Percentiles rank a stretch among this genome's conserved stretches.
These are phyloP conservation scores for Saccharomycopsis lassenensis DNA, from an alignment of 805 yeast species.

Conservation along the genomic window DNA sequence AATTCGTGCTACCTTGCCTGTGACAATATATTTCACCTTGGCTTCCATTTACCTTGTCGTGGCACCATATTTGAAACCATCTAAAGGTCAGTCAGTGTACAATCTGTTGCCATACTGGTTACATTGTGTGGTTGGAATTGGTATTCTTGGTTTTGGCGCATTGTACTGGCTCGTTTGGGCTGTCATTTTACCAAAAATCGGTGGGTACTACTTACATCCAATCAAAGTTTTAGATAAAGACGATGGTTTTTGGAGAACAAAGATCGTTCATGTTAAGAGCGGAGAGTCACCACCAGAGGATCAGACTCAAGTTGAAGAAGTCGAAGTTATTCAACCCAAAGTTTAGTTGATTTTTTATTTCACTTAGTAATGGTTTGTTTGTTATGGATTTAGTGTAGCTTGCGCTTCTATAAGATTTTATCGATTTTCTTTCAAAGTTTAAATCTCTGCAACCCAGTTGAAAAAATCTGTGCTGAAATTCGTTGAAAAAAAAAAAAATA, in stretches of 20 bases:
- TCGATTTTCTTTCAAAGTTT: too few species aligned
- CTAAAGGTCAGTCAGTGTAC: constrained; percentile 56
- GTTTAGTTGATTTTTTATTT: too few species aligned
- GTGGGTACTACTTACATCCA: constrained; percentile 40
- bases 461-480: too few species aligned
- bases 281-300: constrained; percentile 18
- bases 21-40: constrained; percentile 50
- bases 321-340: too few species aligned
- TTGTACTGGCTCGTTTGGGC: constrained; percentile 61
- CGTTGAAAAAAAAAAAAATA: too few species aligned
- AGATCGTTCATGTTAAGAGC: constrained; percentile 32
- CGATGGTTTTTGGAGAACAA: constrained; percentile 66
- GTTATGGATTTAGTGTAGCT: too few species aligned
- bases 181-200: constrained; percentile 41
- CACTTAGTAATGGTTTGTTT: too few species aligned
- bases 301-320: too few species aligned
- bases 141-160: constrained; percentile 54
- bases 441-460: too few species aligned
- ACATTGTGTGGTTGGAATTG: constrained; percentile 78
- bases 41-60: constrained; percentile 57
- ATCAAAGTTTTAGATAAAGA: constrained; percentile 46
- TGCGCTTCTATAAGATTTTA: too few species aligned
- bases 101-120: constrained; percentile 62
- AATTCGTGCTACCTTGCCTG: constrained; percentile 52
- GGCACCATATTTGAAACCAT: constrained; percentile 75